A percentile compares a stretch with the other conserved stretches of the same genome.
Conservation (phyloP, 768 basidiomycete genomes). For the Phanerochaete sordida region DNA sequence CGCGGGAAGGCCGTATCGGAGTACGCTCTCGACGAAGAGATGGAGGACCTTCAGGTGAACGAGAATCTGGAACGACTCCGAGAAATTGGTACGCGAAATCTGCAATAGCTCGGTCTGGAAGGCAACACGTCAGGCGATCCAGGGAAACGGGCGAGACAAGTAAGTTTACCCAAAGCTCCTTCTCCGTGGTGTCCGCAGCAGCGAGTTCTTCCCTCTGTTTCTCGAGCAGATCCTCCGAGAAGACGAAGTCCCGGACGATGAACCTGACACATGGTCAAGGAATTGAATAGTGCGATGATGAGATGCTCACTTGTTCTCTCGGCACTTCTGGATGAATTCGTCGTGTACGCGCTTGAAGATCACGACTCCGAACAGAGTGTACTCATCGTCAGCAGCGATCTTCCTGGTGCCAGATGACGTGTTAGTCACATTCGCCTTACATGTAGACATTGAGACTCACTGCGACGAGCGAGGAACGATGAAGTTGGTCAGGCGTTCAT, state of each 20-base stretch:
- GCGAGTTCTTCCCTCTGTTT: slow-evolving; percentile 82
- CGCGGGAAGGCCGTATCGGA: slow-evolving; percentile 93
- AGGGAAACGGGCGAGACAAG: too few relatives aligned
- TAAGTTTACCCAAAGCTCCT: slow-evolving; percentile 89
- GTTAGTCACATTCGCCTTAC: background rate
- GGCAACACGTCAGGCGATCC: too few relatives aligned
- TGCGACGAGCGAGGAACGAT: slow-evolving; percentile 89
- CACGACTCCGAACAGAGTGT: slow-evolving; percentile 77
- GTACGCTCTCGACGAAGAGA: slow-evolving; percentile 91
- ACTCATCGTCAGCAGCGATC: slow-evolving; percentile 86
- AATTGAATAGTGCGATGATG: background rate
- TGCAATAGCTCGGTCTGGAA: slow-evolving; percentile 85
- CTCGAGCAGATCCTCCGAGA: slow-evolving; percentile 74
- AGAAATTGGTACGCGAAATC: slow-evolving; percentile 92
- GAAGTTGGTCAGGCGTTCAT: slow-evolving; percentile 85
- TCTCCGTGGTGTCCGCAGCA: slow-evolving; percentile 81
- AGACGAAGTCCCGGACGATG: slow-evolving; percentile 91
- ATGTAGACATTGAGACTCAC: slow-evolving; percentile 41
- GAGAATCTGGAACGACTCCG: slow-evolving; percentile 91
- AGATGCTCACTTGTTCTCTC: slow-evolving; percentile 81
- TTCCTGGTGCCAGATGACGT: slow-evolving; percentile 38
- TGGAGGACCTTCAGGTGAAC: slow-evolving; percentile 92
- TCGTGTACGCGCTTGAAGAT: slow-evolving; percentile 91
- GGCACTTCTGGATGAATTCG: slow-evolving; percentile 88
- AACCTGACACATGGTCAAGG: slow-evolving; percentile 50